Evolutionary conservation across 2,329 filamentous ascomycete genomes (phyloP).

Genomic region (Colletotrichum paranaense): DNA sequence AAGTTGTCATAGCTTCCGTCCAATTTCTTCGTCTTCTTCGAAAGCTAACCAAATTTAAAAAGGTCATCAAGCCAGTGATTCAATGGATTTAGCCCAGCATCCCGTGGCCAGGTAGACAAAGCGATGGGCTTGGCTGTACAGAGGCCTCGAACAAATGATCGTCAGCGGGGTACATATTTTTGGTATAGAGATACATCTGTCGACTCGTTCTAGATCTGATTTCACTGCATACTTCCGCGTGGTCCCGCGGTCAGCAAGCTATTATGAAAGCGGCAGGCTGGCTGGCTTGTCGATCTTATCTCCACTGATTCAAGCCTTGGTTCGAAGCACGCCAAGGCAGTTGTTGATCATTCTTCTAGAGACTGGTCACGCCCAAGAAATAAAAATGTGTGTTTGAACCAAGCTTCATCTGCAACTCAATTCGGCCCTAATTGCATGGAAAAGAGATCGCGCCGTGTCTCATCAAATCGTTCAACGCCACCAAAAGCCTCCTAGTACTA

Average conservation of each 20-base stretch:
- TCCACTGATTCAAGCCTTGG: neutral
- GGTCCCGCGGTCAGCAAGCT: neutral
- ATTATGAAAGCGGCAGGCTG: neutral
- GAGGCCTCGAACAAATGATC: neutral
- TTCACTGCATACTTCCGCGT: neutral
- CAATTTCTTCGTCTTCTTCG: neutral
- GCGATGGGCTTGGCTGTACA: neutral
- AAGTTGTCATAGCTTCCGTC: neutral
- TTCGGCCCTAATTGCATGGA: neutral
- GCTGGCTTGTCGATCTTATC: no score
- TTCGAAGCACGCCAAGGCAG: neutral
- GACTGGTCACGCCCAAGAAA: neutral
- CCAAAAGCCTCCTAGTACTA: neutral
- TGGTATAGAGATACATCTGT: no score
- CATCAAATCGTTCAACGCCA: neutral
- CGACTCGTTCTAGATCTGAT: neutral
- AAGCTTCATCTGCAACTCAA: no score
- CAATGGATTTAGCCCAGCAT: neutral
- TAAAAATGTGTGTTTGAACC: no score
- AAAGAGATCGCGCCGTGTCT: neutral
- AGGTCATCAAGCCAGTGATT: conserved; percentile 29
- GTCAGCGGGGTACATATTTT: neutral
- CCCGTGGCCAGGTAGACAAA: neutral
- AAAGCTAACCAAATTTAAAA: neutral
- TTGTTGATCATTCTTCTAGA: neutral